These are phyloP conservation scores for Botrytis pseudocinerea DNA, from an alignment of 2,329 filamentous ascomycete genomes.

Conservation along the genomic window DNA sequence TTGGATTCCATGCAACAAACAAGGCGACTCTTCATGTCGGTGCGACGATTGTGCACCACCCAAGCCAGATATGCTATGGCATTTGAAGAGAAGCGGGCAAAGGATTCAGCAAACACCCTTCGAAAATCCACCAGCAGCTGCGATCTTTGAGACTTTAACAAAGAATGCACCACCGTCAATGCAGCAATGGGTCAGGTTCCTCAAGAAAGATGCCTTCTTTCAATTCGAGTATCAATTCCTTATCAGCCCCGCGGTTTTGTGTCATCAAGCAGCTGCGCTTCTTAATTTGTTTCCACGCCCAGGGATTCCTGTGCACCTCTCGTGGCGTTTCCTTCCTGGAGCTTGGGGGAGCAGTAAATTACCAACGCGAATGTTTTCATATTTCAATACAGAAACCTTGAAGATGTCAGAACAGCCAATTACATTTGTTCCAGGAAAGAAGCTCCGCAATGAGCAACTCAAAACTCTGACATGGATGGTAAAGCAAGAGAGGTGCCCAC, in stretches of 20 bases:
- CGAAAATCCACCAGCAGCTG: constrained; percentile 53
- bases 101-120: constrained; percentile 44
- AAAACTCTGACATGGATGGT: constrained; percentile 61
- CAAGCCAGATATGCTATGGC: constrained; percentile 7
- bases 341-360: constrained; percentile 42
- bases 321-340: constrained; percentile 51
- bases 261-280: constrained; percentile 44
- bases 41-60: background rate
- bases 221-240: constrained; percentile 45
- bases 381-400: constrained; percentile 17
- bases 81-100: background rate
- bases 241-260: constrained; percentile 45
- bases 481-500: constrained; percentile 53
- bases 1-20: background rate
- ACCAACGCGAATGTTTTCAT: constrained; percentile 15
- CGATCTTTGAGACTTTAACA: constrained; percentile 50
- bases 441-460: constrained; percentile 53
- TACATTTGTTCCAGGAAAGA: constrained; percentile 31
- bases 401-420: constrained; percentile 39
- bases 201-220: constrained; percentile 38
- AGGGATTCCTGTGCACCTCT: constrained; percentile 36
- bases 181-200: constrained; percentile 39
- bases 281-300: constrained; percentile 25
- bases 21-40: background rate
- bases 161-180: constrained; percentile 50